Conservation (phyloP, 352 stramenopile genomes). For the Phytophthora litchii region DNA sequence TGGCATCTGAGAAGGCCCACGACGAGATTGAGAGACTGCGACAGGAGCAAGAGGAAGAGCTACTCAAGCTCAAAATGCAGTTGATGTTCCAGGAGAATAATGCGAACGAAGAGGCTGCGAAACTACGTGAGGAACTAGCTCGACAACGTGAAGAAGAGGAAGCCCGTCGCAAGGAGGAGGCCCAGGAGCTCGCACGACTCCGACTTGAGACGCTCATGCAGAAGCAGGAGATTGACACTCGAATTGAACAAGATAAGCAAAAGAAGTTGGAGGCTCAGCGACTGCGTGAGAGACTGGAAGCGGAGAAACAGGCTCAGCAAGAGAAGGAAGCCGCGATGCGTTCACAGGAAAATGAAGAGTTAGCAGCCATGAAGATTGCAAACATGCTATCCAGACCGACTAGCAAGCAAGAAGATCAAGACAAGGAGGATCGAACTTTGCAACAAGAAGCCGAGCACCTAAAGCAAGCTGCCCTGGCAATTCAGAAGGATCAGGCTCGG, state of each 20-base stretch:
- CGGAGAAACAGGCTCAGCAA: conserved; percentile 46
- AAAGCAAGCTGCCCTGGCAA: conserved; percentile 41
- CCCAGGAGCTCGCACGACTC: conserved; percentile 58
- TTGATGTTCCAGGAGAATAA: conserved; percentile 58
- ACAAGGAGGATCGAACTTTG: conserved; percentile 36
- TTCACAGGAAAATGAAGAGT: conserved; percentile 66
- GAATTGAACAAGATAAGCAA: conserved; percentile 41
- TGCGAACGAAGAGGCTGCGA: conserved; percentile 53
- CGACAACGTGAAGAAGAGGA: conserved; percentile 55
- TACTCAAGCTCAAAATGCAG: conserved; percentile 70
- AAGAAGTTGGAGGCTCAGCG: conserved; percentile 44
- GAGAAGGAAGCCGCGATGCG: conserved; percentile 52
- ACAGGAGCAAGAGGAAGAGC: conserved; percentile 72
- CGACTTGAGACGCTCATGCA: conserved; percentile 66
- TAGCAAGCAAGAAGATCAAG: conserved; percentile 39
- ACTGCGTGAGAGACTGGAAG: conserved; percentile 50
- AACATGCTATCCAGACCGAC: conserved; percentile 42
- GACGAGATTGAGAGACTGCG: conserved; percentile 82
- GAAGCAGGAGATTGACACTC: conserved; percentile 48
- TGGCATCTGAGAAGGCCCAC: conserved; percentile 80
- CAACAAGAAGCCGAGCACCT: conserved; percentile 55
- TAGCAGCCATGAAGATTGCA: conserved; percentile 59
- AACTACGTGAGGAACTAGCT: conserved; percentile 50
- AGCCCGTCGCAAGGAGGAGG: conserved; percentile 48
- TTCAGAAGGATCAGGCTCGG: conserved; percentile 60